Percentiles rank a stretch among this genome's conserved stretches.
phyloP scores from a whole-genome alignment of 345 rosid species.

The Ailanthus altissimus region DNA sequence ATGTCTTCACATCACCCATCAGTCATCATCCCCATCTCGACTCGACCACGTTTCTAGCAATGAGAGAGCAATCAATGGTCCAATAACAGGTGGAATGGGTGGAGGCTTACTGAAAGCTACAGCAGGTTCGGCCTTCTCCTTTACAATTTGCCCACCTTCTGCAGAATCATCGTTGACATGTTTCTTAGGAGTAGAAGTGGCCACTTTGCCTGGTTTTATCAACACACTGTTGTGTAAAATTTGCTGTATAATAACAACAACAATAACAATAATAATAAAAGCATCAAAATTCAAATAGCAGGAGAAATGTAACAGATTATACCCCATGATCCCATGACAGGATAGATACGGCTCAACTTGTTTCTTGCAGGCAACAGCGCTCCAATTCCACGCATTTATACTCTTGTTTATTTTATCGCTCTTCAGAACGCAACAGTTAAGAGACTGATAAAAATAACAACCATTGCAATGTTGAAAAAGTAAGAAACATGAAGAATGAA shows the following conservation, averaged over 20 bases:
- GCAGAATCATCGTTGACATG: slow-evolving; percentile 20
- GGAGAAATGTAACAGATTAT: background rate
- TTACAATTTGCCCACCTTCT: slow-evolving; percentile 18
- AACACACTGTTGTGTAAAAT: background rate
- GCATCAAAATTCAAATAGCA: background rate
- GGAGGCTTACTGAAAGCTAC: slow-evolving; percentile 65
- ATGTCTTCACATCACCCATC: slow-evolving; percentile 13
- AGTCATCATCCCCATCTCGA: slow-evolving; percentile 43
- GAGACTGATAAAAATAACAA: background rate
- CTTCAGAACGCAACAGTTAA: background rate
- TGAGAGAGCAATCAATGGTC: slow-evolving; percentile 56
- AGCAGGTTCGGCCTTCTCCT: slow-evolving; percentile 44
- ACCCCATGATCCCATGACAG: slow-evolving; percentile 43
- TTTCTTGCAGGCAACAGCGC: slow-evolving; percentile 28
- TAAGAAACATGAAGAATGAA: background rate
- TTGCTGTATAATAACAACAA: background rate
- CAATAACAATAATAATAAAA: background rate
- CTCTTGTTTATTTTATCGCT: background rate
- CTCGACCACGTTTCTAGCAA: slow-evolving; percentile 49
- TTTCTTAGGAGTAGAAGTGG: slow-evolving; percentile 47
- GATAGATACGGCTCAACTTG: slow-evolving; percentile 36
- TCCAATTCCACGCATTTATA: slow-evolving; percentile 35
- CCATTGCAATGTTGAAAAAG: background rate
- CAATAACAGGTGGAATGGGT: slow-evolving; percentile 47
- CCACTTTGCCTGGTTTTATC: slow-evolving; percentile 37